phyloP scores from a whole-genome alignment of 495 filamentous ascomycete genomes.

The Aspergillus bertholletiae region DNA sequence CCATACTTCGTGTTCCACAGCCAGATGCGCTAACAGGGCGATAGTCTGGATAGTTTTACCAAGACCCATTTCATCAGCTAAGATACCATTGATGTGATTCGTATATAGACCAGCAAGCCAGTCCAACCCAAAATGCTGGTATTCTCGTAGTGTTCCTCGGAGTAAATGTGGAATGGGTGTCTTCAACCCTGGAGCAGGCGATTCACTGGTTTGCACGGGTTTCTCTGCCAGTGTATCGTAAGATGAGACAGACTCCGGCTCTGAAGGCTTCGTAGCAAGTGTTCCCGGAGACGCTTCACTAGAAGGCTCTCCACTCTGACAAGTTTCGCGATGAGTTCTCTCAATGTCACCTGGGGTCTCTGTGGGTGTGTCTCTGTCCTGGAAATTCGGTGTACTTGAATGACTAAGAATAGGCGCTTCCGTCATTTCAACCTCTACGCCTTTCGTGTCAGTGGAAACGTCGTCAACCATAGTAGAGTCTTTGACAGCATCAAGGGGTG shows the following conservation, averaged over 20 bases:
- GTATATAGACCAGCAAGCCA: slow-evolving; percentile 92
- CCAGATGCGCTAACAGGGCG: slow-evolving; percentile 87
- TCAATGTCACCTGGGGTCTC: slow-evolving; percentile 6
- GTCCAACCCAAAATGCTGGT: slow-evolving; percentile 93
- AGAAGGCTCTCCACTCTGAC: slow-evolving; percentile 32
- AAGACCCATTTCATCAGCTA: slow-evolving; percentile 99
- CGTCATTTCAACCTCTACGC: slow-evolving; percentile 6
- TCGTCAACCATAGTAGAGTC: slow-evolving; percentile 10
- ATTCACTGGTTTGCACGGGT: slow-evolving; percentile 26
- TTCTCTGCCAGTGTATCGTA: slow-evolving; percentile 44
- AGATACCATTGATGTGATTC: slow-evolving; percentile 92
- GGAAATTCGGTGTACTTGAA: neutral
- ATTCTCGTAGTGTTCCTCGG: slow-evolving; percentile 88
- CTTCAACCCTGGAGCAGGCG: slow-evolving; percentile 44
- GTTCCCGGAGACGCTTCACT: slow-evolving; percentile 55
- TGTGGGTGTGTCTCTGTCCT: neutral
- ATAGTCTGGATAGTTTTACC: slow-evolving; percentile 99
- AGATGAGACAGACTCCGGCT: slow-evolving; percentile 63
- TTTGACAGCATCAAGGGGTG: slow-evolving; percentile 1
- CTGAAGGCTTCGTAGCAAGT: slow-evolving; percentile 65
- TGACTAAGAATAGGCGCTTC: slow-evolving; percentile 11
- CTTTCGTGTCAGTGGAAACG: slow-evolving; percentile 11
- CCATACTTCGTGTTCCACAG: slow-evolving; percentile 88
- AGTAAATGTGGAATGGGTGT: slow-evolving; percentile 86
- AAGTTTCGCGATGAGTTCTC: slow-evolving; percentile 17